Evolutionary conservation across 2,329 filamentous ascomycete species (phyloP), one percentile per base, ranked within the genome.

Genomic region (Hypocrella siamensis): DNA sequence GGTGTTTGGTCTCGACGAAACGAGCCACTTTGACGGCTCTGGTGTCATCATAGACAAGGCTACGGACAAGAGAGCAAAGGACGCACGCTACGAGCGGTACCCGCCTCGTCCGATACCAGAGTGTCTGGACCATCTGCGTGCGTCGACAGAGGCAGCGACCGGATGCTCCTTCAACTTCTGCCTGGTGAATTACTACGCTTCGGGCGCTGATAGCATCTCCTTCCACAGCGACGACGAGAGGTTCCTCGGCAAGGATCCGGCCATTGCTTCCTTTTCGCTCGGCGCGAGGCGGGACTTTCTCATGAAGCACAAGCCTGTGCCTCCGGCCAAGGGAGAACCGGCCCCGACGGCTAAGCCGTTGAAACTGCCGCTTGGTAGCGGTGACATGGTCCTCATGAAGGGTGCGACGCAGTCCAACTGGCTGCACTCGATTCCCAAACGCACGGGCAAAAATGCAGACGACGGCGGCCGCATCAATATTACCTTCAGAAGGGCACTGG

Each of bases 101-200:
- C 52, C 56, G 1, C 81, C 81, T 1, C 67, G 80, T 0, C 81
- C 79, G 1, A 68, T 86, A 2, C 81, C 81, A 0, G 54, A 66
- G 33, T 84, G 79, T 42, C 63, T 88, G 1, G 69, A 81, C 25
- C 51, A 62, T 5, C 61, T 88, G 6, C 67, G 74, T 8, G 55
- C 52, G 21, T 61, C 71, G 8, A 73, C 78, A 2, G 78, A 88
- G 51, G 61, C 64, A 4, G 68, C 70, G 0, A 81, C 77, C 1
- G 65, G 64, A n/a, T 69, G 70, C 44, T 63, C 47, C 1, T 88
- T 79, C 54, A 88, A 88, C 47, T 83, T 86, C 48, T 80, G 75
- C 37, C 63, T 88, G 2, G 78, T 88, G 4, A 88, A 88, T 46
- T 88, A 88, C 56, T 88, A 88, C 46, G 75, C 76, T n/a, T 70